Base-by-base conservation (phyloP, 495 filamentous ascomycete species). In the Trichoderma asperelloides region DNA sequence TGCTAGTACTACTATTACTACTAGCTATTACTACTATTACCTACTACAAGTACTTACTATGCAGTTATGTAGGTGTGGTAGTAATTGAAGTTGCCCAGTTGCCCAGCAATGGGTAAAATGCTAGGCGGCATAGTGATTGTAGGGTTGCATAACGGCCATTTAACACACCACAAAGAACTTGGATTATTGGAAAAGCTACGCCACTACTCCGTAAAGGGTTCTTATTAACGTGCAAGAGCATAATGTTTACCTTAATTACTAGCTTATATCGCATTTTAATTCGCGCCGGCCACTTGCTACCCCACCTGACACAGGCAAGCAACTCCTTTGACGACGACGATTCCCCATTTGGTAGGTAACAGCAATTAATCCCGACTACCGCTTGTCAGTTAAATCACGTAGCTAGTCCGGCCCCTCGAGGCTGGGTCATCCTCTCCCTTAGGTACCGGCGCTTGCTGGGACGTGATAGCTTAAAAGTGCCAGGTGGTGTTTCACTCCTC, bases 241-340 rank as follows among this genome's bases (percentile, higher is more conserved):
- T 47, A n/a, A 47, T 51, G 33, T 51, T 51, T 51, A 51, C 47
- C 47, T 51, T 51, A 51, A 51, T 51, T 51, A 51, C 47, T 51
- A 51, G 47, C 18, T 51, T 51, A 51, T 25, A 21, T 23, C 47
- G 47, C 7, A 51, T 51, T 18, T n/a, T 25, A n/a, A 51, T 51
- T 51, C 47, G n/a, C n/a, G 47, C 47, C 18, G 47, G 8, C 47
- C 47, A 21, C 7, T 21, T 51, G 23, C n/a, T 51, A 21, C 47
- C 23, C 47, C 47, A 18, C 47, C 18, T 51, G 47, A 51, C 47
- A n/a, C 47, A 51, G 16, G 7, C 47, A 45, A 37, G 47, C 47
- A n/a, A n/a, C 47, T n/a, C 47, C 0, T 51, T 51, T 21, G 9
- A 15, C 45, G 18, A 51, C 47, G 47, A 51, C 47, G 47, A 51